Evolutionary conservation across 306 rosid genomes (phyloP), one percentile per base, ranked within the genome.

Genomic region (Carpinus viminea): DNA sequence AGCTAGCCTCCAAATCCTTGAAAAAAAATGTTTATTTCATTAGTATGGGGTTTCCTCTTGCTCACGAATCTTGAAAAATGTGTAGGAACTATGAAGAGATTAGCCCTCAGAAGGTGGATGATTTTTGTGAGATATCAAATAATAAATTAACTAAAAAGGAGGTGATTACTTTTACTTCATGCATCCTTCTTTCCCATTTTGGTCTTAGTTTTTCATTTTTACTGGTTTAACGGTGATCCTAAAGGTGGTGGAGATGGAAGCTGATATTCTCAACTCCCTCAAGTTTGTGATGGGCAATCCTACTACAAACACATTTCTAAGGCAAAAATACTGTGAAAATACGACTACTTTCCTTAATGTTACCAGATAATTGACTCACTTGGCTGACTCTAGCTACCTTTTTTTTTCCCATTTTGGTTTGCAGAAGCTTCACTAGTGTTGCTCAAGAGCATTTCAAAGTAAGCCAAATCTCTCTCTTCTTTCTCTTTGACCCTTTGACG

Each of bases 211-310:
- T 28, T 75, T 60, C 17, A 13, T 36, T 45, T 60, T 9, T 20
- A 21, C 38, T 3, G 9, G 46, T 60, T 70, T 2, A 52, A 1
- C 12, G 50, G 68, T 41, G 21, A 12, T 73, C 60, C 7, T 38
- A 26, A 79, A 95, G 98, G 96, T 93, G 62, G 80, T 91, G 82
- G 60, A 72, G 47, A 93, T 95, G 99, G 99, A 95, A 73, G 92
- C 93, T 82, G 97, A 90, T 16, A 84, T 95, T 62, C 91, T 95
- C 7, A 87, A 85, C 75, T 62, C 87, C 11, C 79, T 95, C 78
- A 88, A 84, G 46, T 95, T 93, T 82, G 97, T 93, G 80, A 51
- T 93, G 91, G 98, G 99, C 1, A 88, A 83, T 81, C 98, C 99
- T 24, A 93, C 99, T 0, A 86, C 85, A 55, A 90, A 84, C 86